These are phyloP conservation scores for Penicillium sp. DNA, from an alignment of 2,329 filamentous ascomycete species.

Conservation along the genomic window DNA sequence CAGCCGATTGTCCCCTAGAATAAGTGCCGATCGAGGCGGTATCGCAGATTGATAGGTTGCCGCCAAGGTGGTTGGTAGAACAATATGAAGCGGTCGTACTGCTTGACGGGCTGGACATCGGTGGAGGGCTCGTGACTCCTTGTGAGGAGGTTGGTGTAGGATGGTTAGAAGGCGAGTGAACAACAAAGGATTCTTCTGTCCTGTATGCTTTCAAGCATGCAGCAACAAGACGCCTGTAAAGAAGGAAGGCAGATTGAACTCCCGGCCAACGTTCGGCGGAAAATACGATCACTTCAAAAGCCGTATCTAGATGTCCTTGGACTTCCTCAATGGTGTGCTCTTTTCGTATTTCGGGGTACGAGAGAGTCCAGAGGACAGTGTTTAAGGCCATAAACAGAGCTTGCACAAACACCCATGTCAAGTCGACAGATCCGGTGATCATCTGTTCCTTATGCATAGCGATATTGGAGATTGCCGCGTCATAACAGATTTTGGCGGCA, in stretches of 20 bases:
- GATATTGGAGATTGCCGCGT: slow-evolving; percentile 79
- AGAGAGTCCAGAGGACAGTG: slow-evolving; percentile 85
- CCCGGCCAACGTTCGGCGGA: slow-evolving; percentile 91
- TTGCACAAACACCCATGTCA: slow-evolving; percentile 92
- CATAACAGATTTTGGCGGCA: slow-evolving; percentile 80
- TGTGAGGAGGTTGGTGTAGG: slow-evolving; percentile 42
- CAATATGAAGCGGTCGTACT: slow-evolving; percentile 36
- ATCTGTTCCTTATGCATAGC: slow-evolving; percentile 78
- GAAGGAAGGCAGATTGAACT: slow-evolving; percentile 74
- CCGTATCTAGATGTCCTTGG: slow-evolving; percentile 68
- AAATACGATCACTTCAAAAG: slow-evolving; percentile 73
- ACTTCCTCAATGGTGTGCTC: slow-evolving; percentile 72
- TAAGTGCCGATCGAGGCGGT: slow-evolving; percentile 30
- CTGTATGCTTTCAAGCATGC: slow-evolving; percentile 89
- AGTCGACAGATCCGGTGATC: slow-evolving; percentile 69
- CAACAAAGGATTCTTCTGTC: slow-evolving; percentile 53
- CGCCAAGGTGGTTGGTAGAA: slow-evolving; percentile 32
- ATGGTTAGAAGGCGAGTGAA: slow-evolving; percentile 47
- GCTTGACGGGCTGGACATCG: slow-evolving; percentile 42
- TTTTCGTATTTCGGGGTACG: slow-evolving; percentile 77
- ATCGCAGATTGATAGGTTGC: slow-evolving; percentile 29
- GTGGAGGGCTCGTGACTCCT: slow-evolving; percentile 40
- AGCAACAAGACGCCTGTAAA: slow-evolving; percentile 81
- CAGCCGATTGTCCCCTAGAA: slow-evolving; percentile 37
- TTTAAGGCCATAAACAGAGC: slow-evolving; percentile 90